Evolutionary conservation across 768 basidiomycete species (phyloP), one percentile per base, ranked within the genome.

Genomic region (Pisolithus orientalis): DNA sequence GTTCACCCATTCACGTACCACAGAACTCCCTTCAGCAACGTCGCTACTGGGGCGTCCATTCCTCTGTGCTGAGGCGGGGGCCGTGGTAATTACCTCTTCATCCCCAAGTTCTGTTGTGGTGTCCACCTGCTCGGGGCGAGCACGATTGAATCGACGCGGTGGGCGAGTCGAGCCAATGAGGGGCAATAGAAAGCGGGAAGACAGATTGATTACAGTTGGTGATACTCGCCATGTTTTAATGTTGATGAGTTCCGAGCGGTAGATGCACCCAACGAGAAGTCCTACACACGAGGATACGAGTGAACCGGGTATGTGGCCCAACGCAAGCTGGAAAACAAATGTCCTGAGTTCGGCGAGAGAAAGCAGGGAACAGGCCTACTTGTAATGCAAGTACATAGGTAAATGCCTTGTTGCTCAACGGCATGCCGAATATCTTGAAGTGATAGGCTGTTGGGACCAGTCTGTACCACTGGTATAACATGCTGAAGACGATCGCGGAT

Each of bases 191-290:
- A 80, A 80, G 4, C 73, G 75, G n/a, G 69, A 68, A 13, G 81
- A 71, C 54, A 92, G 76, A 16, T 70, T 64, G 39, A 85, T 73
- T 7, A 87, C 55, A 5, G 74, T 68, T 0, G 76, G 76, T 0
- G 93, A 81, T 27, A 95, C 67, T 25, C 93, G 83, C 73, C 90
- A 94, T 3, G 78, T 68, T 61, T 94, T 93, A 47, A 94, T 75
- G 50, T 81, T 82, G 16, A 88, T 77, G 14, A 92, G 62, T 63
- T 94, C 91, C 7, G 91, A 86, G 38, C 91, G 85, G 65, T 94
- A 95, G 34, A 91, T 70, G 59, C 84, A 80, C 1, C 93, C 91
- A 6, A 80, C 70, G 8, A 87, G 56, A 6, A 92, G 54, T 24
- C 93, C 93, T 32, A 89, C 68, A 27, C 76, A 55, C 1, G 86